A percentile compares a stretch with the other conserved stretches of the same genome.
Evolutionary conservation across 495 filamentous ascomycete genomes (phyloP).

Genomic region (Lasiosphaeriaceae sp.): DNA sequence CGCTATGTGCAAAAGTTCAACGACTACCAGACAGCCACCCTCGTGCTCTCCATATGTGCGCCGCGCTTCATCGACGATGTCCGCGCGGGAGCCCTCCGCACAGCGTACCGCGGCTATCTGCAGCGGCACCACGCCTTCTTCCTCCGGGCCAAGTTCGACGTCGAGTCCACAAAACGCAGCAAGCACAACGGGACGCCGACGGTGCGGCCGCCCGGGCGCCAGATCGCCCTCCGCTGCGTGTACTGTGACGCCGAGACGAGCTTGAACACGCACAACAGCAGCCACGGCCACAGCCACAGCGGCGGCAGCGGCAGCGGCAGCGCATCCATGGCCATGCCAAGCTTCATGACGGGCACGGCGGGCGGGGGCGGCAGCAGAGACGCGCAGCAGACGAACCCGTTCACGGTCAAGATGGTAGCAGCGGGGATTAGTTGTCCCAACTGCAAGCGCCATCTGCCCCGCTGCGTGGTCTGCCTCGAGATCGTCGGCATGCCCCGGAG

Average conservation of each 20-base stretch:
- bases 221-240: constrained; percentile 78
- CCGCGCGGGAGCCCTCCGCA: constrained; percentile 74
- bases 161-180: constrained; percentile 53
- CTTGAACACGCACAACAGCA: constrained; percentile 32
- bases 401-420: constrained; percentile 42
- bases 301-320: background rate
- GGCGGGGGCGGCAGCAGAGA: background rate
- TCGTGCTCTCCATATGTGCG: constrained; percentile 75
- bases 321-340: constrained; percentile 1
- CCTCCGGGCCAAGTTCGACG: constrained; percentile 60
- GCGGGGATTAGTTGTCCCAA: constrained; percentile 68
- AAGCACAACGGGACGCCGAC: constrained; percentile 60
- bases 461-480: constrained; percentile 83
- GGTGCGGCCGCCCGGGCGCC: constrained; percentile 62
- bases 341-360: constrained; percentile 10
- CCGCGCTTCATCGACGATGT: constrained; percentile 79
- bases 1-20: constrained; percentile 82
- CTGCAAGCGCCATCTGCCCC: constrained; percentile 82
- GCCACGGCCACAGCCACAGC: constrained; percentile 9
- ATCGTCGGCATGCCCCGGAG: constrained; percentile 74
- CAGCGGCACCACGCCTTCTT: constrained; percentile 57
- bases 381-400: constrained; percentile 31
- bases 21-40: constrained; percentile 85
- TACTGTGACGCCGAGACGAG: constrained; percentile 64
- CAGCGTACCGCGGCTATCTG: constrained; percentile 75